Evolutionary conservation across 2,329 filamentous ascomycete genomes (phyloP).

Genomic region (Raffaelea arxii): DNA sequence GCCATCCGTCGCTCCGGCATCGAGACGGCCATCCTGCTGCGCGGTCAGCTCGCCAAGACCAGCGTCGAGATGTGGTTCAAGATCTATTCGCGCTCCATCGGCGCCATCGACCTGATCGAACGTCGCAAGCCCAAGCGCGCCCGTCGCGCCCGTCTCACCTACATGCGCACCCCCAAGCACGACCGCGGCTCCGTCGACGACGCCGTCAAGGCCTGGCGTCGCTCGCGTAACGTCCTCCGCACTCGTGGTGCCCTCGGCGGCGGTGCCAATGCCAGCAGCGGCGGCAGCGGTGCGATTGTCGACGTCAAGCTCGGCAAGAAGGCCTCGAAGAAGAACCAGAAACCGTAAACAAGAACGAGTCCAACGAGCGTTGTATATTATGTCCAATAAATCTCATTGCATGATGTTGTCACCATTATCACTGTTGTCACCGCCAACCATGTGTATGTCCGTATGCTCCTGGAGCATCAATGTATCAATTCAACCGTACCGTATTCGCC

Average conservation of each 20-base stretch:
- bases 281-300: no score
- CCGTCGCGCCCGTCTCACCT: constrained; percentile 78
- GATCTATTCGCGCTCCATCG: constrained; percentile 81
- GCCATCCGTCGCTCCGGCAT: constrained; percentile 80
- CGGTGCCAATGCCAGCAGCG: no score
- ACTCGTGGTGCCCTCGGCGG: constrained; percentile 13
- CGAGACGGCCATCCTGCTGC: constrained; percentile 78
- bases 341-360: no score
- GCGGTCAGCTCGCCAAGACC: constrained; percentile 76
- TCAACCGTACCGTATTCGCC: no score
- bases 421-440: no score
- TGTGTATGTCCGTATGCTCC: no score
- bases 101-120: constrained; percentile 90
- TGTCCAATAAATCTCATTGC: no score
- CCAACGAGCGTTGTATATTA: no score
- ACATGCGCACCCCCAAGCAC: constrained; percentile 80
- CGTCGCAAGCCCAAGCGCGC: constrained; percentile 66
- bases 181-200: constrained; percentile 80
- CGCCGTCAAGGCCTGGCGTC: constrained; percentile 55
- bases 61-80: constrained; percentile 98
- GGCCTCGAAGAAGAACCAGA: no score
- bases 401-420: no score
- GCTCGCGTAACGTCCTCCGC: constrained; percentile 28
- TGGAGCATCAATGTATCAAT: no score
- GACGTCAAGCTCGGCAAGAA: no score